Conservation (phyloP, 371 early-diverging fungal species). For the Scutellospora calospora region DNA sequence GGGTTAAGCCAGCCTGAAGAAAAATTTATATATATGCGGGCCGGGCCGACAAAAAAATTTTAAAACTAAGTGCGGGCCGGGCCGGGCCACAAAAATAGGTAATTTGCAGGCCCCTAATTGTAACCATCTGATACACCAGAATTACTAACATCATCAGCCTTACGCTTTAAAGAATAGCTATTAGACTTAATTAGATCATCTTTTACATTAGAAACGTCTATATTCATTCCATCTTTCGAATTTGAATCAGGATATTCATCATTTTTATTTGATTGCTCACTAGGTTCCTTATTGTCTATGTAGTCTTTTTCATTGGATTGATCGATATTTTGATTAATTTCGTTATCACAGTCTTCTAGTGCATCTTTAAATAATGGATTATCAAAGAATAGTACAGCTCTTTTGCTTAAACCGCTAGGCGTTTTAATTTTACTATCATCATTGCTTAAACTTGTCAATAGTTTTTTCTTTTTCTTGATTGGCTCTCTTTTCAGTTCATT, state of each 20-base stretch:
- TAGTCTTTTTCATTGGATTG: slow-evolving; percentile 60
- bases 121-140: no score
- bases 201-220: not conserved
- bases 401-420: slow-evolving; percentile 72
- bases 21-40: no score
- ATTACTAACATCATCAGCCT: slow-evolving; percentile 50
- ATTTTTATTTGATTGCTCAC: slow-evolving; percentile 47
- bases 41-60: no score
- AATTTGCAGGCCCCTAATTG: no score
- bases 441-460: slow-evolving; percentile 68
- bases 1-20: no score
- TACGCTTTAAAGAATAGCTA: slow-evolving; percentile 50
- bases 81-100: no score
- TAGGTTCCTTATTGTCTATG: slow-evolving; percentile 40
- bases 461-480: slow-evolving; percentile 56
- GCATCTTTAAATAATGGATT: slow-evolving; percentile 88
- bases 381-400: slow-evolving; percentile 91
- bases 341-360: slow-evolving; percentile 63
- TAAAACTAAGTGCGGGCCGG: no score
- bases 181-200: slow-evolving; percentile 47
- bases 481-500: slow-evolving; percentile 46
- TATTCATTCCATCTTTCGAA: slow-evolving; percentile 42
- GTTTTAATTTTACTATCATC: slow-evolving; percentile 62
- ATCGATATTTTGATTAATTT: slow-evolving; percentile 61
- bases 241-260: slow-evolving; percentile 55